A percentile compares a stretch with the other conserved stretches of the same genome.
Evolutionary conservation across 208 protist genomes (phyloP).

Genomic region (Zelonia costaricensis): DNA sequence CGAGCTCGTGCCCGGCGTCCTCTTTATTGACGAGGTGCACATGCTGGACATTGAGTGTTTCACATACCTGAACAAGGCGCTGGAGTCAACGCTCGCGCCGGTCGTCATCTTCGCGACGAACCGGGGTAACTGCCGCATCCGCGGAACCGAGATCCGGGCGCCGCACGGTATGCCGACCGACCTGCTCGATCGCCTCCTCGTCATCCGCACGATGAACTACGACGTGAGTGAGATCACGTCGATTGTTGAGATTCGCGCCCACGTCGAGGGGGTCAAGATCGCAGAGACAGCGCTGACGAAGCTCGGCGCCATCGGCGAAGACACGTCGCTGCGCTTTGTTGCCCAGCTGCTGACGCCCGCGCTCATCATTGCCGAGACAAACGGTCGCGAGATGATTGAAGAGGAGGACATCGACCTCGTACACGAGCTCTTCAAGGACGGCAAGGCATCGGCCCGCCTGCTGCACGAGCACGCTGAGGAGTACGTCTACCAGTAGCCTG

Average conservation of each 20-base stretch:
- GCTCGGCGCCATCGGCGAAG: constrained; percentile 93
- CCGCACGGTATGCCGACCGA: constrained; percentile 99
- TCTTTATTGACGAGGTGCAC: constrained; percentile 99
- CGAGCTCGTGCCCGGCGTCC: constrained; percentile 99
- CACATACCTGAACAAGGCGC: constrained; percentile 99
- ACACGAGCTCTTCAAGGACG: constrained; percentile 97
- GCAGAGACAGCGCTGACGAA: constrained; percentile 88
- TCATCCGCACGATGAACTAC: constrained; percentile 99
- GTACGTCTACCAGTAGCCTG: constrained; percentile 94
- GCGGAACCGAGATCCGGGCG: constrained; percentile 97
- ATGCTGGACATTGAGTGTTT: constrained; percentile 99
- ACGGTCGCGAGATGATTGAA: constrained; percentile 91
- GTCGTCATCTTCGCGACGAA: constrained; percentile 99
- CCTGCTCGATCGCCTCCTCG: constrained; percentile 99
- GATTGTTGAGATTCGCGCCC: constrained; percentile 95
- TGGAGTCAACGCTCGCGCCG: constrained; percentile 99
- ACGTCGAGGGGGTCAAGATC: constrained; percentile 96
- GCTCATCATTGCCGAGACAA: constrained; percentile 94
- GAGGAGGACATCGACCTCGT: constrained; percentile 96
- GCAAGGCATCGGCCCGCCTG: constrained; percentile 93
- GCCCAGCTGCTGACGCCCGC: constrained; percentile 98
- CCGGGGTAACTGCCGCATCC: constrained; percentile 96
- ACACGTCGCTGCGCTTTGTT: constrained; percentile 96
- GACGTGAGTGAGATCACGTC: constrained; percentile 94
- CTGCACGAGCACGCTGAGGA: constrained; percentile 88